Conservation (phyloP, 306 rosid genomes). For the Inga oerstediana region DNA sequence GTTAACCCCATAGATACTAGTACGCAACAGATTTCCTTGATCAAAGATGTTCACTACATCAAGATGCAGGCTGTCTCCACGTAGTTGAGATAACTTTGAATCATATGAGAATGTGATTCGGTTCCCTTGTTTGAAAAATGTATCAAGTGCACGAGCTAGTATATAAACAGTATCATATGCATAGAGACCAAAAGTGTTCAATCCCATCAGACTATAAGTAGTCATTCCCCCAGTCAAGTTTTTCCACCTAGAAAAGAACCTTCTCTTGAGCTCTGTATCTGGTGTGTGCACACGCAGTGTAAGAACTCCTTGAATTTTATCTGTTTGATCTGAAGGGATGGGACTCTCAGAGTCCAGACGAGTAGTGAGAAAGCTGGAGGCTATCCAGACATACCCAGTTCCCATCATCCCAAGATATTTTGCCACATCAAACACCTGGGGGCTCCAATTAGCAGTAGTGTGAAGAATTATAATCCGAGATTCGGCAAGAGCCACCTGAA, state of each 20-base stretch:
- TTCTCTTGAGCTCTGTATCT: constrained; percentile 64
- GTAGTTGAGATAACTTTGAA: constrained; percentile 45
- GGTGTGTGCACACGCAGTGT: constrained; percentile 72
- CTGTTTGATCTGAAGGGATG: constrained; percentile 45
- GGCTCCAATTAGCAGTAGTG: constrained; percentile 56
- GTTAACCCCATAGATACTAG: constrained; percentile 59
- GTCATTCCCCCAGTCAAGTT: constrained; percentile 61
- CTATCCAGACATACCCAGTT: constrained; percentile 91
- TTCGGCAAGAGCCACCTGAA: constrained; percentile 76
- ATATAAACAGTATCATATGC: constrained; percentile 88
- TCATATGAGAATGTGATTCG: constrained; percentile 67
- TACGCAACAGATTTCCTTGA: constrained; percentile 64
- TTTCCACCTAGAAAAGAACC: constrained; percentile 75
- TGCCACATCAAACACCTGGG: constrained; percentile 66
- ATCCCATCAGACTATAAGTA: constrained; percentile 48
- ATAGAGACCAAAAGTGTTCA: constrained; percentile 69
- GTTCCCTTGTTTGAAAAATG: constrained; percentile 79
- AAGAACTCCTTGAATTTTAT: constrained; percentile 74
- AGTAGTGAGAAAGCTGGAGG: constrained; percentile 71
- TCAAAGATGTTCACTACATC: constrained; percentile 75
- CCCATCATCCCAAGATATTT: constrained; percentile 81
- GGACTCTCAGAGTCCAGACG: constrained; percentile 57
- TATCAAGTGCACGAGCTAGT: constrained; percentile 81
- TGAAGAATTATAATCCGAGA: constrained; percentile 85
- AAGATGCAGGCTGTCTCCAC: constrained; percentile 58